phyloP scores from a whole-genome alignment of 2,329 filamentous ascomycete species.

The Diaporthe batatas region DNA sequence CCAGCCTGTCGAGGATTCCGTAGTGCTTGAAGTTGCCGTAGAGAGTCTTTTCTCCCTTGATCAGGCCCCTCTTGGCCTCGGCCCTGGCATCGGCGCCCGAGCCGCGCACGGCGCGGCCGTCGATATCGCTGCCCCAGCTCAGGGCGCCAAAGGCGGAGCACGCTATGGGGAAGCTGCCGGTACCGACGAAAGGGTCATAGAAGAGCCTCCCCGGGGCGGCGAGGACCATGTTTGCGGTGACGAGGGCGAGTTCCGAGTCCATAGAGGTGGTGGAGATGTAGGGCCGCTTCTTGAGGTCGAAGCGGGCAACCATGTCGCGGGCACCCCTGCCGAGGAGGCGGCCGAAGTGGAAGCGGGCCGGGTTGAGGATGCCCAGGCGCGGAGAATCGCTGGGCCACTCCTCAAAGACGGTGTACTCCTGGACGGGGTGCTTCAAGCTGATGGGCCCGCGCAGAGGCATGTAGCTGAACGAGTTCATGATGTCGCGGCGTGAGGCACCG shows the following conservation, averaged over 20 bases:
- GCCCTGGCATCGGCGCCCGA: conserved; percentile 62
- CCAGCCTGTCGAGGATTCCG: conserved; percentile 72
- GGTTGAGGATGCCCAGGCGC: conserved; percentile 63
- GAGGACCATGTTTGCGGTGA: conserved; percentile 92
- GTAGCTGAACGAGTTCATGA: conserved; percentile 88
- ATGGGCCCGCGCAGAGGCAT: conserved; percentile 84
- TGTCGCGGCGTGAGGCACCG: conserved; percentile 71
- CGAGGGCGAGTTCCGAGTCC: conserved; percentile 92
- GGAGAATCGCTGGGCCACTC: conserved; percentile 75
- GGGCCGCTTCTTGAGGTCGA: conserved; percentile 90
- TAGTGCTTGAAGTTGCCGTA: conserved; percentile 88
- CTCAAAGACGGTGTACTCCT: conserved; percentile 86
- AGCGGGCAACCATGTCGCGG: conserved; percentile 77
- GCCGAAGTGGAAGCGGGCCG: conserved; percentile 77
- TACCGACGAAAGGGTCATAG: conserved; percentile 96
- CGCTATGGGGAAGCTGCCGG: conserved; percentile 91
- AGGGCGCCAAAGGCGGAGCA: conserved; percentile 91
- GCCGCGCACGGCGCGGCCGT: conserved; percentile 88
- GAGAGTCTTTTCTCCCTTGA: conserved; percentile 60
- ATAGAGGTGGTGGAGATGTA: conserved; percentile 98
- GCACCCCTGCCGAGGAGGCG: conserved; percentile 76
- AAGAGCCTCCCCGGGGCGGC: conserved; percentile 87
- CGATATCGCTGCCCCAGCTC: conserved; percentile 91
- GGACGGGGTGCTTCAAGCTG: conserved; percentile 78
- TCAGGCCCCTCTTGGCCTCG: conserved; percentile 45